Evolutionary conservation across 331 rosid genomes (phyloP).

Genomic region (Pyrus hybrid): DNA sequence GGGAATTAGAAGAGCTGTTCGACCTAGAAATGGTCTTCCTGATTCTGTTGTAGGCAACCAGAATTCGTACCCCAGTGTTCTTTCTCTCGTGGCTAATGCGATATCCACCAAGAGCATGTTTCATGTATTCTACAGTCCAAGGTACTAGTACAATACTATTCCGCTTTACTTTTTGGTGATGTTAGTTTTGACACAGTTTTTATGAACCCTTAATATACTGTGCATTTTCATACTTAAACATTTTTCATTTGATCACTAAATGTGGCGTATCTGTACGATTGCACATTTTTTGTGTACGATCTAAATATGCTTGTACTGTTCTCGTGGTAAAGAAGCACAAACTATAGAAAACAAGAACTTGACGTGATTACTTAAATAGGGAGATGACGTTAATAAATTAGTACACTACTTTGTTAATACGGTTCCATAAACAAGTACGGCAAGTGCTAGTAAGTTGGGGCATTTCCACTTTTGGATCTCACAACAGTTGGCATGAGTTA

Average conservation of each 20-base stretch:
- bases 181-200: background rate
- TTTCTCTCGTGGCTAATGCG: conserved; percentile 74
- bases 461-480: background rate
- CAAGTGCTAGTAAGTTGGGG: too few relatives aligned
- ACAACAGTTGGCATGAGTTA: background rate
- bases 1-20: conserved; percentile 88
- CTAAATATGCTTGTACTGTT: background rate
- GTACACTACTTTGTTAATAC: too few relatives aligned
- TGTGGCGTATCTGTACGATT: background rate
- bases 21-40: conserved; percentile 88
- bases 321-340: background rate
- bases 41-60: conserved; percentile 63
- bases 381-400: too few relatives aligned
- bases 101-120: conserved; percentile 71
- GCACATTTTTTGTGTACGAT: background rate
- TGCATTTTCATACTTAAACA: background rate
- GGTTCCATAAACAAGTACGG: too few relatives aligned
- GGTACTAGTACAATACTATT: conserved; percentile 37
- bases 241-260: background rate
- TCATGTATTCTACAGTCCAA: conserved; percentile 93
- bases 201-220: background rate
- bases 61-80: conserved; percentile 52
- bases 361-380: too few relatives aligned
- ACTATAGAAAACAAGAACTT: background rate
- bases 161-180: background rate